Evolutionary conservation across 768 basidiomycete genomes (phyloP), one percentile per base, ranked within the genome.

Genomic region (Lactarius trivialis): DNA sequence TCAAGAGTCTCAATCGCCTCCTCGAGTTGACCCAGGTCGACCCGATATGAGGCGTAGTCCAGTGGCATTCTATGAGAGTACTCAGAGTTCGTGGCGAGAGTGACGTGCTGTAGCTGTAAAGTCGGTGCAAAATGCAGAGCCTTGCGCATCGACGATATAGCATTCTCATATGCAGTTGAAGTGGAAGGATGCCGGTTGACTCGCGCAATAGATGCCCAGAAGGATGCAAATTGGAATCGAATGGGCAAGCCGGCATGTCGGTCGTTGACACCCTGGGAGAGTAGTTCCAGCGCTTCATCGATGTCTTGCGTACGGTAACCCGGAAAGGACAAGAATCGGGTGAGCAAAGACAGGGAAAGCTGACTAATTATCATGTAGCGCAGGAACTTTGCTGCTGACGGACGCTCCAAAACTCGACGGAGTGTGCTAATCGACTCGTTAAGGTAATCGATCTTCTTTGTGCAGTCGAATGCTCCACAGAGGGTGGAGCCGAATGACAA

Each of bases 371-470:
- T 21, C 2, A 1, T 2, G 43, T 11, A 0, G 43, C n/a, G 43
- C 11, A 12, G 0, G 21, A 0, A 21, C 1, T 12, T n/a, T 2
- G 1, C 3, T 45, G 11, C 21, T n/a, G n/a, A n/a, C 11, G 21
- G 43, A 21, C 11, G 2, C 11, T 21, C 43, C 9, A 12, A 6
- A 12, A 12, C 1, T 21, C 12, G 43, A 6, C 43, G 43, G 21
- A 9, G 43, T 21, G 11, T 45, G 21, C 21, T 11, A 12, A 45
- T 45, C 43, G 43, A 45, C 11, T 45, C 43, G 43, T 24, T 24
- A 24, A 45, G n/a, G 43, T 45, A 45, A 1, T 24, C 21, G 11
- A 45, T 24, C 21, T 45, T 45, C 4, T 24, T 14, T 45, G 21
- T 45, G 21, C 21, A 21, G 11, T 14, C 0, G 2, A 45, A 45